Evolutionary conservation across 2,329 filamentous ascomycete genomes (phyloP).

Genomic region (Penicillium corylophilum): DNA sequence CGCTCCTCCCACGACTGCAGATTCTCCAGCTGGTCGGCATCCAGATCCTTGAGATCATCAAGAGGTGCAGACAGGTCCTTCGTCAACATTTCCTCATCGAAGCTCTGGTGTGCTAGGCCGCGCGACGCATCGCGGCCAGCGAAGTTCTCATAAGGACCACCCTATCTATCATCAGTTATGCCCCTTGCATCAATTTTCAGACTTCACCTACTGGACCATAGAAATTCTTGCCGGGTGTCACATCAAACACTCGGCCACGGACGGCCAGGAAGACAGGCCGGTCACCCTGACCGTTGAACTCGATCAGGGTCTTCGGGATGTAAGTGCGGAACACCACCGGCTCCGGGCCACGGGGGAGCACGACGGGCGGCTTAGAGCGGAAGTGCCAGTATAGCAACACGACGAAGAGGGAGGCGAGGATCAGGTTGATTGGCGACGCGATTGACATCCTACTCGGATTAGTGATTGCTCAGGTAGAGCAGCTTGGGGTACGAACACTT

Average conservation of each 20-base stretch:
- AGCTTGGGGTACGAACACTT: conserved; percentile 34
- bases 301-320: conserved; percentile 77
- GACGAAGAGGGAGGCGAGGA: conserved; percentile 59
- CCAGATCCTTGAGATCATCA: conserved; percentile 71
- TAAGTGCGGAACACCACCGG: conserved; percentile 86
- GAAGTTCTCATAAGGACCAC: conserved; percentile 94
- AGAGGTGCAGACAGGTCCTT: conserved; percentile 82
- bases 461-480: conserved; percentile 3
- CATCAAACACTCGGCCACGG: conserved; percentile 87
- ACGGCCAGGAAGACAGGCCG: conserved; percentile 87
- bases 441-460: conserved; percentile 47
- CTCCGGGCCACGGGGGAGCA: conserved; percentile 53
- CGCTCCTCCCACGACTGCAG: conserved; percentile 89
- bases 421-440: conserved; percentile 60
- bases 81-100: conserved; percentile 93
- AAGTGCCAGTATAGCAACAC: conserved; percentile 60
- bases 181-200: neutral
- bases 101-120: conserved; percentile 85
- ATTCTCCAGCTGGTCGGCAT: conserved; percentile 74
- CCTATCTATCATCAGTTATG: conserved; percentile 39
- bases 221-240: conserved; percentile 81
- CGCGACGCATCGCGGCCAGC: conserved; percentile 87
- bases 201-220: conserved; percentile 68
- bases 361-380: conserved; percentile 52
- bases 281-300: conserved; percentile 74